A percentile compares a stretch with the other conserved stretches of the same genome.
phyloP scores from a whole-genome alignment of 1,284 basidiomycete species.

The Golubevia sp. region DNA sequence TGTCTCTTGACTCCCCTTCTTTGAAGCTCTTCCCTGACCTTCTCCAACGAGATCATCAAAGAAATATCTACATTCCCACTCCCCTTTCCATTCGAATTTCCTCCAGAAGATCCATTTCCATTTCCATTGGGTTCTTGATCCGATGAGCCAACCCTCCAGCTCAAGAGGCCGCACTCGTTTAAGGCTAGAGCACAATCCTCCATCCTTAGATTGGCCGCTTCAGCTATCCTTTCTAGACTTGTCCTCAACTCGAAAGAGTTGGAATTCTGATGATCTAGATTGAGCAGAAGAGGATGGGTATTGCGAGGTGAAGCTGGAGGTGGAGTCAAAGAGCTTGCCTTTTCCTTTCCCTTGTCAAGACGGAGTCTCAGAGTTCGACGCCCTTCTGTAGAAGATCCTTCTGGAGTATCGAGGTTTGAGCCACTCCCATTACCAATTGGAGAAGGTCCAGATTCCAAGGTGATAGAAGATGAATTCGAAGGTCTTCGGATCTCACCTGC shows the following conservation, averaged over 20 bases:
- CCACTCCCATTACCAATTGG: too few species aligned
- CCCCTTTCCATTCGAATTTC: too few species aligned
- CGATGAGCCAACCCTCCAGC: conserved; percentile 2
- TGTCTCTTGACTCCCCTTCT: neutral
- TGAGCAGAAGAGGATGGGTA: neutral
- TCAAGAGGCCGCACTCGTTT: conserved; percentile 39
- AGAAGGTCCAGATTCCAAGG: too few species aligned
- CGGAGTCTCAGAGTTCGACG: too few species aligned
- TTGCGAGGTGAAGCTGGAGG: neutral
- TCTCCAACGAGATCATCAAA: neutral
- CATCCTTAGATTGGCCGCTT: conserved; percentile 37
- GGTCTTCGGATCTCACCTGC: too few species aligned
- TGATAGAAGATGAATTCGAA: too few species aligned
- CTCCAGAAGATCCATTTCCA: neutral
- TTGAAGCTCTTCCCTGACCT: neutral
- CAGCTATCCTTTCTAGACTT: conserved; percentile 35
- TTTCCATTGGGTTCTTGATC: neutral
- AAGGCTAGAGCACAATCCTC: conserved; percentile 51
- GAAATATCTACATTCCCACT: neutral
- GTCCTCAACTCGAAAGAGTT: conserved; percentile 10
- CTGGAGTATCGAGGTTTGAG: too few species aligned
- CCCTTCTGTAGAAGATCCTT: too few species aligned
- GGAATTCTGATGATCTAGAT: neutral
- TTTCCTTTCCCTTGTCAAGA: too few species aligned
- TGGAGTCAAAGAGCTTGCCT: neutral